Evolutionary conservation across 1,284 basidiomycete genomes (phyloP).

Genomic region (Stygiomarasmius scandens): DNA sequence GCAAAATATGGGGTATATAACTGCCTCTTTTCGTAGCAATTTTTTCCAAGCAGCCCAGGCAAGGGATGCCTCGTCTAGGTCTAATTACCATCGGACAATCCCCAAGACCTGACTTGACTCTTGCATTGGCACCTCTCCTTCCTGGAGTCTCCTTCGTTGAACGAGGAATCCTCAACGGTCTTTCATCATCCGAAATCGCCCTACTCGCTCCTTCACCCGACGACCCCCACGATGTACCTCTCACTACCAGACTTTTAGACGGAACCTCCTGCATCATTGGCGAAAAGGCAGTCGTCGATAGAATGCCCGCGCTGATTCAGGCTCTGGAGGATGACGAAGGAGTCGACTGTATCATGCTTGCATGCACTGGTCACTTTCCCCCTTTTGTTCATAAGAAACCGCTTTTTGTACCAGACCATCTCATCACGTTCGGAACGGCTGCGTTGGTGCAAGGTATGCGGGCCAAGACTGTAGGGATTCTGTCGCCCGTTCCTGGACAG

Average conservation of each 20-base stretch:
- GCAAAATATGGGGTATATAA: too few relatives aligned
- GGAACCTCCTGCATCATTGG: constrained; percentile 2
- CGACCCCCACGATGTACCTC: not conserved
- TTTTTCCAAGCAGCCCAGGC: too few relatives aligned
- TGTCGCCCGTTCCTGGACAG: not conserved
- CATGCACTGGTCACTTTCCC: constrained; percentile 2
- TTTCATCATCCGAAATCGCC: not conserved
- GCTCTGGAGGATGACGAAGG: not conserved
- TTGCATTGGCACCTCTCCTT: not conserved
- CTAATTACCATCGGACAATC: constrained; percentile 3
- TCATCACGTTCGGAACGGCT: not conserved
- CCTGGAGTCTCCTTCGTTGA: not conserved
- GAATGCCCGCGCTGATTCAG: not conserved
- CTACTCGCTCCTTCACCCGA: not conserved
- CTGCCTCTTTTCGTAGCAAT: too few relatives aligned
- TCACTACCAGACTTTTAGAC: not conserved
- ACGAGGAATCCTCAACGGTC: constrained; percentile 1
- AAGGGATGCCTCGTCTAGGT: constrained; percentile 3
- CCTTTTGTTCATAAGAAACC: not conserved
- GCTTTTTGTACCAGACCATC: constrained; percentile 2
- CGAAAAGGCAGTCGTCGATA: not conserved
- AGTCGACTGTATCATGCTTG: not conserved
- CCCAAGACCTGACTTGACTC: not conserved
- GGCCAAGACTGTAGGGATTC: not conserved
- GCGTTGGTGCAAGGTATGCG: not conserved